Conservation (phyloP, 1,284 basidiomycete genomes). For the Volvariella surrecta region DNA sequence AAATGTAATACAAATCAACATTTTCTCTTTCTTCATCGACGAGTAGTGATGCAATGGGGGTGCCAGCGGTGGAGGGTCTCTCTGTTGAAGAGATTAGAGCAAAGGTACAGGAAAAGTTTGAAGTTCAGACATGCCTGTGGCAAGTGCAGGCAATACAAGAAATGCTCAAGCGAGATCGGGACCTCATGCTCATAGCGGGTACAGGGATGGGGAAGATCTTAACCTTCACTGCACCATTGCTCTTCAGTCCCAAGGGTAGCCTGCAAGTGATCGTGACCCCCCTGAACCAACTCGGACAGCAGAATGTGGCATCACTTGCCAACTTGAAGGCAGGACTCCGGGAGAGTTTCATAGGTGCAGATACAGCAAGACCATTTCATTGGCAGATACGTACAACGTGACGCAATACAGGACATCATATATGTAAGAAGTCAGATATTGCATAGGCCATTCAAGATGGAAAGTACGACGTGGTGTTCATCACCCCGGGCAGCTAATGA, state of each 20-base stretch:
- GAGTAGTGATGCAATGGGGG: no score
- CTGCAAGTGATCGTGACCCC: conserved; percentile 8
- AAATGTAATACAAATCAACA: no score
- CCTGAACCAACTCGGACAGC: conserved; percentile 11
- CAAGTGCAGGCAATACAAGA: conserved; percentile 12
- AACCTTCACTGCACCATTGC: conserved; percentile 3
- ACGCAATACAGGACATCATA: no score
- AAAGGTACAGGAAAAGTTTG: no score
- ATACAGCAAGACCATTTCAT: conserved; percentile 6
- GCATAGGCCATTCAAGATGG: conserved; percentile 15
- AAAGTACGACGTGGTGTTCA: conserved; percentile 8
- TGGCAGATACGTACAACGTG: no score
- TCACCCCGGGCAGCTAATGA: conserved; percentile 12
- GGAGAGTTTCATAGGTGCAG: conserved; percentile 7
- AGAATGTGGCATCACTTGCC: conserved; percentile 7
- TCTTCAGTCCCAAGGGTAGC: conserved; percentile 3
- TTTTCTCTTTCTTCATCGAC: no score
- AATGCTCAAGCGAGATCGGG: conserved; percentile 10
- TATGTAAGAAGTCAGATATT: conserved; percentile 4
- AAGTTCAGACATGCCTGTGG: conserved; percentile 15
- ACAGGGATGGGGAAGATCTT: conserved; percentile 6
- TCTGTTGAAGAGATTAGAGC: no score
- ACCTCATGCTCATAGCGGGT: conserved; percentile 9
- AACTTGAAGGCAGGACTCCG: conserved; percentile 5
- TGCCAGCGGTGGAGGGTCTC: no score